These are phyloP conservation scores for Solanum verrucosum DNA, from an alignment of 257 asterid species.

Conservation along the genomic window DNA sequence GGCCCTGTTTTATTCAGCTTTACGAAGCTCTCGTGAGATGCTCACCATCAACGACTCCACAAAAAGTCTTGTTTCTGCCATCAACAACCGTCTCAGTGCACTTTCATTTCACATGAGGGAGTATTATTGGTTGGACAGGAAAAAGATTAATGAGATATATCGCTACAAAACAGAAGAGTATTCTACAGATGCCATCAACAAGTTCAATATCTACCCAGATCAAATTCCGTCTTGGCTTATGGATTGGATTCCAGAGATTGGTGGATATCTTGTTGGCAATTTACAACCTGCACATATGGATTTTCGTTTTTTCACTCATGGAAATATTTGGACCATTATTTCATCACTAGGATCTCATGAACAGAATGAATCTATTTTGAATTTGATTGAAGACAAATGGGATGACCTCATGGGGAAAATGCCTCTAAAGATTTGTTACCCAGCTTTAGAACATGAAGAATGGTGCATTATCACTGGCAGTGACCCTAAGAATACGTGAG, in stretches of 20 bases:
- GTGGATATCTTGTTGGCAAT: constrained; percentile 33
- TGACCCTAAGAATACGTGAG: constrained; percentile 44
- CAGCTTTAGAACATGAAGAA: constrained; percentile 31
- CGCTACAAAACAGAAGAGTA: constrained; percentile 69
- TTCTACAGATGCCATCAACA: constrained; percentile 57
- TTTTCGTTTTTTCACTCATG: constrained; percentile 32
- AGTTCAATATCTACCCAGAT: constrained; percentile 69
- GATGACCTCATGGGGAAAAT: constrained; percentile 25
- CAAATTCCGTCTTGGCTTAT: constrained; percentile 40
- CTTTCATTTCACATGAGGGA: constrained; percentile 65
- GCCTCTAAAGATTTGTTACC: constrained; percentile 40
- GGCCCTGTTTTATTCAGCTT: constrained; percentile 70
- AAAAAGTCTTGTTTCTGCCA: constrained; percentile 47
- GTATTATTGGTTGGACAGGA: constrained; percentile 59
- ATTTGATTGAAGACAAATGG: constrained; percentile 32
- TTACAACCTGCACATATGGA: constrained; percentile 45
- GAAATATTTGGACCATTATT: constrained; percentile 34
- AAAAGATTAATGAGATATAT: constrained; percentile 57
- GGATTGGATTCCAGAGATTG: constrained; percentile 32
- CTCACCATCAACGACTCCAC: constrained; percentile 51
- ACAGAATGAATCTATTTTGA: constrained; percentile 27
- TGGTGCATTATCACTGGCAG: constrained; percentile 40
- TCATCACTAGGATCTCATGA: constrained; percentile 24
- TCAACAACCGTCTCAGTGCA: constrained; percentile 60
- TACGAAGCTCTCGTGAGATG: constrained; percentile 69